Evolutionary conservation across 176 grass and related monocot species (phyloP), one percentile per base, ranked within the genome.

Genomic region (Elaeis guineensis): DNA sequence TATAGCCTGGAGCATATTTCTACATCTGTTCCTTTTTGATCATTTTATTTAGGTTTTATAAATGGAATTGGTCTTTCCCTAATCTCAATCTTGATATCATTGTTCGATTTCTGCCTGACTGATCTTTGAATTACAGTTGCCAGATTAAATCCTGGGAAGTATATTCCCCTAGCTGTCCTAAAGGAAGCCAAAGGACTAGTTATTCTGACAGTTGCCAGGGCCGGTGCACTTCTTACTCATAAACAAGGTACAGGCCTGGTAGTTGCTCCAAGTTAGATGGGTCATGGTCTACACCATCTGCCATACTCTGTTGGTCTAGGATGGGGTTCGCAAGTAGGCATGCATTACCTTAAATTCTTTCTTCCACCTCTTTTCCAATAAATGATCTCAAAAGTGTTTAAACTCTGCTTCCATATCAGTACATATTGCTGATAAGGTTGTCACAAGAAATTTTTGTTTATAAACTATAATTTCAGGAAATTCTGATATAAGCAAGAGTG

Each of bases 231-330:
- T 85, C 57, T 96, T 65, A 87, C 86, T n/a, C 90, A 96, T 66
- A 96, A 96, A 63, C 51, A 90, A 26, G 91, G 91, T 59, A 96
- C 75, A 74, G 86, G 91, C 24, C 66, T 96, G 48, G 91, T 96
- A 21, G 61, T 96, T 71, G 78, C 80, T 79, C 75, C 64, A 96
- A 25, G 64, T 66, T 75, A 76, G 83, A 96, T 75, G 91, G 91
- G 17, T 84, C 80, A 7, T 96, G 91, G 86, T 96, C 91, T 17
- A 77, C 86, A 32, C 91, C 86, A 14, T 96, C 91, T 55, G 80
- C 91, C 54, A 96, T 22, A 22, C 21, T 22, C 21, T 22, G 21
- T 22, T 22, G 21, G 21, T 22, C 21, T 22, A 22, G 21, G 21
- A 22, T 96, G 91, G 86, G 91, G 91, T 58, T 83, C 78, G 69